phyloP scores from a whole-genome alignment of 2,329 filamentous ascomycete species.

The Pseudogymnoascus sp. region DNA sequence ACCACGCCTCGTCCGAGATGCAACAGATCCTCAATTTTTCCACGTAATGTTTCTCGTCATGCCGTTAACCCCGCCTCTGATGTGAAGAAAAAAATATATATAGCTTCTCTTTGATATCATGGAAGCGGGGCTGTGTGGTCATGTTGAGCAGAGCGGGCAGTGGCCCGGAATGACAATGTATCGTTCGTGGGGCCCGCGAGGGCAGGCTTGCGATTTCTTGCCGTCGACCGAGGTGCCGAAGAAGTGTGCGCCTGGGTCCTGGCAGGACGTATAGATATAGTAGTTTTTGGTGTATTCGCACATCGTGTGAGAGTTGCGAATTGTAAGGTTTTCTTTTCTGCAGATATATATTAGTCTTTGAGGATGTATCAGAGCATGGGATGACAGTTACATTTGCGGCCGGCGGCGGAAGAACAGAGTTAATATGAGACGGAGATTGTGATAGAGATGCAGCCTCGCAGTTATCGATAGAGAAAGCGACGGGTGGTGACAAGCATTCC shows the following conservation, averaged over 20 bases:
- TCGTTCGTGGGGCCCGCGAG: conserved; percentile 60
- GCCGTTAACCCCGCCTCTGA: not conserved
- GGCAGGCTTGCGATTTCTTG: conserved; percentile 48
- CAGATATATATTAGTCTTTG: not conserved
- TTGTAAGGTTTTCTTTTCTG: conserved; percentile 5
- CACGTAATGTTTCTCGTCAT: not conserved
- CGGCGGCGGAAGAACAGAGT: not conserved
- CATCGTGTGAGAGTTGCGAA: conserved; percentile 29
- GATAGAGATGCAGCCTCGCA: not conserved
- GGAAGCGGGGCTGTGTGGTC: not conserved
- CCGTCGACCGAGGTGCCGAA: conserved; percentile 62
- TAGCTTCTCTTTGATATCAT: not conserved
- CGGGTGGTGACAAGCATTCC: conserved; percentile 1
- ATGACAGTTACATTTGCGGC: not conserved
- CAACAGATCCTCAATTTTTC: not conserved
- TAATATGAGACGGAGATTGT: not conserved
- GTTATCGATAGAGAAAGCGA: not conserved
- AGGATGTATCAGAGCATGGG: not conserved
- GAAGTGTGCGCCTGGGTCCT: conserved; percentile 62
- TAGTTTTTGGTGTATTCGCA: conserved; percentile 64
- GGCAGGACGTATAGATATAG: conserved; percentile 65
- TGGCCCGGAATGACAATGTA: conserved; percentile 62
- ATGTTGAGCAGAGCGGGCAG: conserved; percentile 42
- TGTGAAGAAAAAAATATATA: not conserved
- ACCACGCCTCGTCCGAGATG: not conserved